phyloP scores from a whole-genome alignment of 1,139 yeast species.

The Chernovozyma aurita region DNA sequence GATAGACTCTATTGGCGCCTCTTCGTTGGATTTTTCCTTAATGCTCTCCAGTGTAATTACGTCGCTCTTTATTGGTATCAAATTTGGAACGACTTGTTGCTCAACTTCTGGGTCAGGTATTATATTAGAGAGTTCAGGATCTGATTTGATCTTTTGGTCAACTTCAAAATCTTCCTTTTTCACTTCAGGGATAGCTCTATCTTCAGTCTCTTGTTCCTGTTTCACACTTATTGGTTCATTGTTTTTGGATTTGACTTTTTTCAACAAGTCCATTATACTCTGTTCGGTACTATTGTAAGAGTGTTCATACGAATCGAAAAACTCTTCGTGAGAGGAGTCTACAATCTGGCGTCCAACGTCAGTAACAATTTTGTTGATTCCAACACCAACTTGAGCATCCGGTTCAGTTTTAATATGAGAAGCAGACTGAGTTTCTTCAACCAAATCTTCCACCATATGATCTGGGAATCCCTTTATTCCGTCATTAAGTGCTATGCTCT shows the following conservation, averaged over 20 bases:
- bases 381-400: slow-evolving; percentile 10
- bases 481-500: slow-evolving; percentile 37
- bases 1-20: background rate
- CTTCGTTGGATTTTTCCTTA: background rate
- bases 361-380: slow-evolving; percentile 1
- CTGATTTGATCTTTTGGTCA: background rate
- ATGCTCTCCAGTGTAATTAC: background rate
- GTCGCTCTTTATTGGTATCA: background rate
- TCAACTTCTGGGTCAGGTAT: background rate
- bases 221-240: background rate
- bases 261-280: slow-evolving; percentile 38
- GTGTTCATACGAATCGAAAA: slow-evolving; percentile 35
- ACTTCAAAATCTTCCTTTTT: slow-evolving; percentile 2
- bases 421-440: slow-evolving; percentile 17
- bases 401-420: background rate
- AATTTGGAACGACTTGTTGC: background rate
- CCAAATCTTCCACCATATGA: slow-evolving; percentile 31
- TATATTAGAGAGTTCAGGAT: background rate
- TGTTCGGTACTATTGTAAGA: slow-evolving; percentile 39
- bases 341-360: slow-evolving; percentile 1
- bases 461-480: slow-evolving; percentile 45
- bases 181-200: background rate
- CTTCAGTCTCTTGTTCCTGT: slow-evolving; percentile 2
- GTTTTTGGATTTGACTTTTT: slow-evolving; percentile 12
- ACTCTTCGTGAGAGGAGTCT: slow-evolving; percentile 17